Evolutionary conservation across 2,329 filamentous ascomycete species (phyloP).

Genomic region (Sphaerostilbella broomeana): DNA sequence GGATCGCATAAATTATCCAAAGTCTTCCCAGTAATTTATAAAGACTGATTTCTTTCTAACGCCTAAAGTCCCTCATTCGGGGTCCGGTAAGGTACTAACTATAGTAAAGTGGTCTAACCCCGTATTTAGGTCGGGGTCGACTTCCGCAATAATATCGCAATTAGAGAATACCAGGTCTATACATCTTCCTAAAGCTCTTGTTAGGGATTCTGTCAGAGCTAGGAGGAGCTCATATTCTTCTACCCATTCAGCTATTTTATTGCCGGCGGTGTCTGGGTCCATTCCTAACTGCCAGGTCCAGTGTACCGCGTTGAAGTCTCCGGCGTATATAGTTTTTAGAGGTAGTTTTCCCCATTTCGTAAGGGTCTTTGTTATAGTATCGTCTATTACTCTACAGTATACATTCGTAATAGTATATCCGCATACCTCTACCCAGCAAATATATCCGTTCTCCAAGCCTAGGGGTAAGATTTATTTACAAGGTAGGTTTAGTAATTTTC

Average conservation of each 20-base stretch:
- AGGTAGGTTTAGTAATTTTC: not conserved
- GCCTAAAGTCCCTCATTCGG: not conserved
- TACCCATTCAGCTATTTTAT: not conserved
- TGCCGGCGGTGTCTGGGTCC: not conserved
- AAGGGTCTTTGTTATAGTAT: not conserved
- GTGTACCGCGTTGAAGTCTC: not conserved
- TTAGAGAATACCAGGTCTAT: slow-evolving; percentile 14
- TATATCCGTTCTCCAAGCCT: not conserved
- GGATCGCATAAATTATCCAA: not conserved
- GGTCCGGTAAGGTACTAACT: slow-evolving; percentile 7
- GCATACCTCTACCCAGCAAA: not conserved
- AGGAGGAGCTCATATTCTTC: slow-evolving; percentile 1
- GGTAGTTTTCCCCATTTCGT: not conserved
- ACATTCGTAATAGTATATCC: not conserved
- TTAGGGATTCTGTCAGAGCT: not conserved
- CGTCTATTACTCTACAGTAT: not conserved
- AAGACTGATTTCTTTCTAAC: slow-evolving; percentile 1
- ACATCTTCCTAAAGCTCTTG: not conserved
- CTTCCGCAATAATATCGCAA: slow-evolving; percentile 3
- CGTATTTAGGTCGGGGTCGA: slow-evolving; percentile 12
- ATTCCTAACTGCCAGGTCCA: not conserved
- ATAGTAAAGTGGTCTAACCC: slow-evolving; percentile 15
- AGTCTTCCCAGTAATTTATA: not conserved
- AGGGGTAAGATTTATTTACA: not conserved
- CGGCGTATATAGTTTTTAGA: not conserved